phyloP scores from a whole-genome alignment of 768 basidiomycete species.

The Mycena haematopus region DNA sequence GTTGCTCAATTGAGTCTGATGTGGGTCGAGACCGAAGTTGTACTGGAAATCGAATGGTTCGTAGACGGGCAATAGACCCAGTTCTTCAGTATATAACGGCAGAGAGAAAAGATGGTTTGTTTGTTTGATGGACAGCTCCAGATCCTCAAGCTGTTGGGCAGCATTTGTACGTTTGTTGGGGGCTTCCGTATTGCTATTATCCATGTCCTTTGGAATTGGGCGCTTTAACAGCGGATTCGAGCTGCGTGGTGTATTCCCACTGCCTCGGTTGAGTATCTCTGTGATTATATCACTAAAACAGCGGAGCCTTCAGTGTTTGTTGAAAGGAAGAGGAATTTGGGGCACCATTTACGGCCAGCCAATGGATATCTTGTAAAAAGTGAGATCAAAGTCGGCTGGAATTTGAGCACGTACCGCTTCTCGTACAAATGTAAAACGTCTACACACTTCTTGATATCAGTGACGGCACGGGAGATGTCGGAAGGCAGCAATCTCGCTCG shows the following conservation, averaged over 20 bases:
- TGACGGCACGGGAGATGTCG: constrained; percentile 3
- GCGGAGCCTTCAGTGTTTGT: not conserved
- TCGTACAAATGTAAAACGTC: constrained; percentile 10
- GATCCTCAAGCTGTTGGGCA: constrained; percentile 1
- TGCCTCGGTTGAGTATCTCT: constrained; percentile 15
- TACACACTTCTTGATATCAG: constrained; percentile 21
- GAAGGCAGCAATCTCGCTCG: not conserved
- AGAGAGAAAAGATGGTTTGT: constrained; percentile 19
- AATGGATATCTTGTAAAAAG: not conserved
- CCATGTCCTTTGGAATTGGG: not conserved
- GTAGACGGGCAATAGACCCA: constrained; percentile 6
- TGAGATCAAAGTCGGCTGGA: not conserved
- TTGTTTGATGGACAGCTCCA: constrained; percentile 9
- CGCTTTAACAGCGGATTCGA: constrained; percentile 19
- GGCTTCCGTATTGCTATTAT: not conserved
- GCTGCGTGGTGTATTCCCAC: not conserved
- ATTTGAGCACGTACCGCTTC: not conserved
- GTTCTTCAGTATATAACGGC: constrained; percentile 23
- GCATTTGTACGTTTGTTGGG: not conserved
- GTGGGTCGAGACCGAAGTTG: not conserved
- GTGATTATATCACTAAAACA: constrained; percentile 11
- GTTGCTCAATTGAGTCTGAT: not conserved
- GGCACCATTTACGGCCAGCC: constrained; percentile 19
- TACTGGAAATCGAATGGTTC: not conserved
- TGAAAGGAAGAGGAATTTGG: not conserved